Evolutionary conservation across 73 alveolate genomes (phyloP).

Genomic region (Paraurostyla sp.): DNA sequence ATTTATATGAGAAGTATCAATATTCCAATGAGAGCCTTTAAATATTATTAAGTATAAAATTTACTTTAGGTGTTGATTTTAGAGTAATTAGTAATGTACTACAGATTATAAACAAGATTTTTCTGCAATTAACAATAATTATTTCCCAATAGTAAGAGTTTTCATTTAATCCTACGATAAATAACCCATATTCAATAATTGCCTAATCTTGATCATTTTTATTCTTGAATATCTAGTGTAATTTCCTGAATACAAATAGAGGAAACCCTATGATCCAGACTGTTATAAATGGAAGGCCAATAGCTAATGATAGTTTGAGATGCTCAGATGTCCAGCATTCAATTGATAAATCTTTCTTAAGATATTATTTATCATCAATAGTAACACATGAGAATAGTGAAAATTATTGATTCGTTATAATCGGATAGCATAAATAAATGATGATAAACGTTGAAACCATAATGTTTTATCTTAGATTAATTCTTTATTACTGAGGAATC

Average conservation of each 20-base stretch:
- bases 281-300: conserved; percentile 55
- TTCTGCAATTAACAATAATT: not conserved
- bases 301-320: not conserved
- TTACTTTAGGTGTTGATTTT: not conserved
- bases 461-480: not conserved
- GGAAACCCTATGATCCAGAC: conserved; percentile 64
- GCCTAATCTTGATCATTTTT: not conserved
- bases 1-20: not conserved
- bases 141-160: conserved; percentile 61
- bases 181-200: not conserved
- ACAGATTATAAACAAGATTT: not conserved
- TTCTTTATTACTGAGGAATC: too few relatives aligned
- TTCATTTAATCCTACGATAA: conserved; percentile 45
- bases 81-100: not conserved
- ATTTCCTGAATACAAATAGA: not conserved
- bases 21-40: conserved; percentile 19
- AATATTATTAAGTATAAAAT: not conserved
- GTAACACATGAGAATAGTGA: not conserved
- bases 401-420: not conserved
- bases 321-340: conserved; percentile 44
- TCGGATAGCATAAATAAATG: not conserved
- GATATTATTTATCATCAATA: not conserved
- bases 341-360: not conserved
- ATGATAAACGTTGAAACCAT: not conserved
- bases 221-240: not conserved